Base-by-base conservation (phyloP, 1,284 basidiomycete species). In the Gymnopus androsaceus region DNA sequence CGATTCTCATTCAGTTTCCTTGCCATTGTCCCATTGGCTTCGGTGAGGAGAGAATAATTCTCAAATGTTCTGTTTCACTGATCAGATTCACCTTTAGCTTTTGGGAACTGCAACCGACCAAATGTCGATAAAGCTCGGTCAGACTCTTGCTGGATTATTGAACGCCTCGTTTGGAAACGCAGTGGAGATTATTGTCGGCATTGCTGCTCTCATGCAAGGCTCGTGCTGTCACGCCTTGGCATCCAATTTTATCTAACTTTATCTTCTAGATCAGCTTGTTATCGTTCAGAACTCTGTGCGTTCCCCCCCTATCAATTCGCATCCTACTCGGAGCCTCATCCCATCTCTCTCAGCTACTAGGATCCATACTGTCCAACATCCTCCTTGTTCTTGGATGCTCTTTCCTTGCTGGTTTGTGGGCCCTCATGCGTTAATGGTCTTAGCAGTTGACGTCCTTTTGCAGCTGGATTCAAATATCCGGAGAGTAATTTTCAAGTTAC, bases 81-180 rank as follows among this genome's bases (percentile, higher is more conserved):
- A n/a, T n/a, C n/a, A n/a, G n/a, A n/a, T n/a, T n/a, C n/a, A n/a
- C n/a, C n/a, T n/a, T n/a, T n/a, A 86, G 83, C 75, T 93, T 42
- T 80, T 93, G 3, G 93, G 93, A 14, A 90, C 93, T 62, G 87
- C 91, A 3, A 96, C 94, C 1, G 92, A 96, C 60, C 90, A 95
- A 69, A 79, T 94, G 69, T 90, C 90, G 1, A 68, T 87, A 58
- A 85, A 84, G 63, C 76, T 94, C 31, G 92, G 92, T 3, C 84
- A 91, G 65, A 94, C 92, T 0, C 75, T 94, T 28, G 90, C 92
- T 44, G 92, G 92, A 44, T 77, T 96, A 12, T 76, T 96, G 54
- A 95, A 95, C 65, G 94, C 93, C 2, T 89, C 88, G 34, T 93
- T 87, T 62, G 87, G 87, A 46, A 90, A 90, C 66, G 88, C 88